Evolutionary conservation across 2,329 filamentous ascomycete genomes (phyloP).

Genomic region (Diaporthe australafricana): DNA sequence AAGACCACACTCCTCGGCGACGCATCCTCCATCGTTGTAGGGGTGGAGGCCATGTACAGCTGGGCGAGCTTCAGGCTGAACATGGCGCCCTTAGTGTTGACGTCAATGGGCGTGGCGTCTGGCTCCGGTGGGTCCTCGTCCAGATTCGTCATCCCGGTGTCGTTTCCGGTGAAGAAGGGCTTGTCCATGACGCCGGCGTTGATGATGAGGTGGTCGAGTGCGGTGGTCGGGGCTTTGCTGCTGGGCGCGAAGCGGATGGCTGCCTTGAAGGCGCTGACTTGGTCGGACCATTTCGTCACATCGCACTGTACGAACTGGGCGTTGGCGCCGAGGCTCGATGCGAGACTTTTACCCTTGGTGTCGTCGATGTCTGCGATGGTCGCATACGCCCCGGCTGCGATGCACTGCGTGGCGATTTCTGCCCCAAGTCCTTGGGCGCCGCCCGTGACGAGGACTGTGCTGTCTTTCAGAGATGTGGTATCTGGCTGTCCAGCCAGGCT

Average conservation of each 20-base stretch:
- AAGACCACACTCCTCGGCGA: conserved; percentile 8
- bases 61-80: conserved; percentile 26
- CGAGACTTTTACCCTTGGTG: not conserved
- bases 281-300: conserved; percentile 1
- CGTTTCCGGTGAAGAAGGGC: conserved; percentile 3
- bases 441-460: not conserved
- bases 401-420: not conserved
- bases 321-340: not conserved
- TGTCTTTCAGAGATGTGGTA: not conserved
- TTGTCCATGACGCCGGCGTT: conserved; percentile 20
- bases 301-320: conserved; percentile 9
- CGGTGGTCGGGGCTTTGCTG: not conserved
- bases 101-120: conserved; percentile 14
- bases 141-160: not conserved
- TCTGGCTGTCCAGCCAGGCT: not conserved
- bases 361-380: conserved; percentile 15
- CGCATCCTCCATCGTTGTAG: not conserved
- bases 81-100: conserved; percentile 27
- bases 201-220: conserved; percentile 21
- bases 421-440: conserved; percentile 5
- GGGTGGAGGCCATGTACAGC: conserved; percentile 1
- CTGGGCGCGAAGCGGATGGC: conserved; percentile 15
- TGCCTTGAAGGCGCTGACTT: conserved; percentile 17
- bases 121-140: conserved; percentile 23
- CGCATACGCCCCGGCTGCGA: not conserved